Evolutionary conservation across 2,329 filamentous ascomycete genomes (phyloP).

Genomic region (Fusarium multiceps): DNA sequence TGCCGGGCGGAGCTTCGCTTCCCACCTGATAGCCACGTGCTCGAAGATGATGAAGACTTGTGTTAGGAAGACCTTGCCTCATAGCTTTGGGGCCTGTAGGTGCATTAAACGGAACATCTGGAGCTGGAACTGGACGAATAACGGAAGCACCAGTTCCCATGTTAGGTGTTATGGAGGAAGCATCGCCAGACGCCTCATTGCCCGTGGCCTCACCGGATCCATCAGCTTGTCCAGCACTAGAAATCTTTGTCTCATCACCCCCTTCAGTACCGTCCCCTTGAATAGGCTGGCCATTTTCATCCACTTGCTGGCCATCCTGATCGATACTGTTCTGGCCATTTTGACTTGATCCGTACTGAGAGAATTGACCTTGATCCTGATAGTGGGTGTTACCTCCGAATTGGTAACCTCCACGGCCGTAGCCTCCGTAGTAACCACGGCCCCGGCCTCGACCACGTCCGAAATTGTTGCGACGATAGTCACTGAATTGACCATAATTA

Average conservation of each 20-base stretch:
- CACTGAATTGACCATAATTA: slow-evolving; percentile 87
- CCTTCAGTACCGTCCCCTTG: slow-evolving; percentile 38
- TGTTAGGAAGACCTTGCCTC: slow-evolving; percentile 88
- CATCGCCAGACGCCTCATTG: slow-evolving; percentile 44
- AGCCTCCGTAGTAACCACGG: slow-evolving; percentile 68
- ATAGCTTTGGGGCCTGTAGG: slow-evolving; percentile 95
- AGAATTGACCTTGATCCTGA: slow-evolving; percentile 50
- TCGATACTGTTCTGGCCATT: slow-evolving; percentile 40
- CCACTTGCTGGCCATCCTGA: slow-evolving; percentile 47
- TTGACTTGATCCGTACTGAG: slow-evolving; percentile 45
- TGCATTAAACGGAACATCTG: slow-evolving; percentile 71
- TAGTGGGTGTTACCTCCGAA: slow-evolving; percentile 55
- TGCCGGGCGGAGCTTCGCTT: slow-evolving; percentile 51
- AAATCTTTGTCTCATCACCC: slow-evolving; percentile 23
- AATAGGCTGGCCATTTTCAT: slow-evolving; percentile 55
- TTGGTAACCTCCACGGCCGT: slow-evolving; percentile 66
- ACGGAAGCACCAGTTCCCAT: slow-evolving; percentile 25
- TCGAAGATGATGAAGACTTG: slow-evolving; percentile 74
- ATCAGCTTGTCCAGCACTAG: slow-evolving; percentile 36
- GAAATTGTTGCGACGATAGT: slow-evolving; percentile 77
- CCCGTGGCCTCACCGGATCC: slow-evolving; percentile 48
- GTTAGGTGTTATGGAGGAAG: slow-evolving; percentile 39
- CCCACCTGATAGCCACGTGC: slow-evolving; percentile 62
- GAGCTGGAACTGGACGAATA: slow-evolving; percentile 50
- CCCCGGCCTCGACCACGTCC: slow-evolving; percentile 74